These are phyloP conservation scores for Eucalyptus caleyi DNA, from an alignment of 345 rosid species.

Conservation along the genomic window DNA sequence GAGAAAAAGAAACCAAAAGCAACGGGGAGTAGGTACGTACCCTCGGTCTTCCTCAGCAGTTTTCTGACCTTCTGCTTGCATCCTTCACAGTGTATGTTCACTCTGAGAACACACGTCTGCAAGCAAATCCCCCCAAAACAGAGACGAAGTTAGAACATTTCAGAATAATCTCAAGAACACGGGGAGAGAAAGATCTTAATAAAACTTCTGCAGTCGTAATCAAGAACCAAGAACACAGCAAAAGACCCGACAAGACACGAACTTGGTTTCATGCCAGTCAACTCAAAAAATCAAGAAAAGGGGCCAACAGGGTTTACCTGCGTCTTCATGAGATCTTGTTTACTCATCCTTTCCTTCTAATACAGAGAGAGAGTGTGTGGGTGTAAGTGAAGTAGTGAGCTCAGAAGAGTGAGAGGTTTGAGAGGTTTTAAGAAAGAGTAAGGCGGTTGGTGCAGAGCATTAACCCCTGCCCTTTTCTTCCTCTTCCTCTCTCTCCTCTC, in stretches of 20 bases:
- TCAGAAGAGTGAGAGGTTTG: background rate
- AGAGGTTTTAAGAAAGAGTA: background rate
- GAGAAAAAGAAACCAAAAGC: background rate
- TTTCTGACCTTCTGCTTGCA: slow-evolving; percentile 75
- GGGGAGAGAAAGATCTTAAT: background rate
- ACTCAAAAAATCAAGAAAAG: background rate
- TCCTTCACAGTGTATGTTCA: slow-evolving; percentile 91
- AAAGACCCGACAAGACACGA: background rate
- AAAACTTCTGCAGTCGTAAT: background rate
- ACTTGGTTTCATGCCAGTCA: background rate
- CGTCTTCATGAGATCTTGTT: slow-evolving; percentile 64
- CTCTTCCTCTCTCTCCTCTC: background rate
- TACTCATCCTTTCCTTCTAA: slow-evolving; percentile 27
- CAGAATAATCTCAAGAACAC: background rate
- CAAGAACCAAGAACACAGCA: background rate
- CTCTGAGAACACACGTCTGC: slow-evolving; percentile 83
- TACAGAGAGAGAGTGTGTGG: background rate
- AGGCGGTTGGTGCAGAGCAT: background rate
- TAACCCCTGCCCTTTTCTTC: background rate
- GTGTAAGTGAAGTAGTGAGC: background rate
- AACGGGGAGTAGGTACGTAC: slow-evolving; percentile 9
- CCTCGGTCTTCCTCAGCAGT: slow-evolving; percentile 62
- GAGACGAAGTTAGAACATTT: background rate
- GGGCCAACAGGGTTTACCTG: slow-evolving; percentile 27
- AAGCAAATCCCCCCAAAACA: background rate